Base-by-base conservation (phyloP, 192 early-diverging fungal species). In the Coemansia sp. region DNA sequence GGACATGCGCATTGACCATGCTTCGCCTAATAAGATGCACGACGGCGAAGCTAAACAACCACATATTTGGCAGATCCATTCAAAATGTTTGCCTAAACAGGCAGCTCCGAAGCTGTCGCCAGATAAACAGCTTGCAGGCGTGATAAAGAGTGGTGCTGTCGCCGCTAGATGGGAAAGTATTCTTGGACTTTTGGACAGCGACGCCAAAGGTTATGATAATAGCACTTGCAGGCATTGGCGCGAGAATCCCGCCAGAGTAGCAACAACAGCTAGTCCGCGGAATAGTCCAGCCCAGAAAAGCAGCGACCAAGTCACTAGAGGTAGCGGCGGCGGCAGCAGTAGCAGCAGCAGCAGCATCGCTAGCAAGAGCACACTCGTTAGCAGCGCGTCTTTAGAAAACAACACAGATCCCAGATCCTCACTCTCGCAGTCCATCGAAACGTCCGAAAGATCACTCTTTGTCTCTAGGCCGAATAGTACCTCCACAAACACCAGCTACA, bases 291-390 rank as follows among this genome's bases (percentile, higher is more conserved):
- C 5, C 35, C 22, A 45, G 8, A 33, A 15, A 29, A 41, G 14
- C 40, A 56, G 34, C 36, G 36, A n/a, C 42, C 0, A 3, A 17
- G 1, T 13, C 17, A 45, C 14, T 15, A 33, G 7, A 17, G n/a
- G n/a, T n/a, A n/a, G n/a, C n/a, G n/a, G n/a, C n/a, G n/a, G n/a
- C n/a, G n/a, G n/a, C n/a, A n/a, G n/a, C n/a, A 55, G 69, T n/a
- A 25, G 48, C 62, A 53, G 69, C 25, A 70, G 54, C 38, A 64
- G 50, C 45, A 73, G 64, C 52, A 53, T 49, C 29, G 45, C 29
- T 11, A 79, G 71, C 45, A 63, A 57, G 11, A 73, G 57, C 61
- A 79, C 71, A 19, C 62, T 79, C 8, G 50, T 67, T 6, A 57
- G 61, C 17, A 67, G 68, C 34, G 61, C 55, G n/a, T 36, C 34